A percentile compares a stretch with the other conserved stretches of the same genome.
Conservation (phyloP, 257 asterid species). For the Fraxinus americana region DNA sequence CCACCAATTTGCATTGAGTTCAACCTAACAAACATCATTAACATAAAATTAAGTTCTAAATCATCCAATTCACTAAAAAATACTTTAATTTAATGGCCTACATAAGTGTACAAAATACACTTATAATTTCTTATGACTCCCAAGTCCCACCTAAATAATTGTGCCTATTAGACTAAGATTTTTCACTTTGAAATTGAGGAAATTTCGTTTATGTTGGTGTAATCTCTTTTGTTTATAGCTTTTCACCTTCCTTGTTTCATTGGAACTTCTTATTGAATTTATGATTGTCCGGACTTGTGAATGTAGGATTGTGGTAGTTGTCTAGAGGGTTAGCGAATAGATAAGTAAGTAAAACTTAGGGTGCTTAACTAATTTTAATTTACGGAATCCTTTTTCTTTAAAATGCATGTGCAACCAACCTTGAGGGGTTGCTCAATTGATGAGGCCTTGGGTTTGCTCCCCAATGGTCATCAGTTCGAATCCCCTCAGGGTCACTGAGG, state of each 20-base stretch:
- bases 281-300: background rate
- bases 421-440: too few relatives aligned
- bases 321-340: background rate
- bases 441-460: too few relatives aligned
- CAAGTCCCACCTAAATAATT: background rate
- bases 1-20: too few relatives aligned
- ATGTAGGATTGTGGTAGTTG: background rate
- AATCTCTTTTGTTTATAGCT: background rate
- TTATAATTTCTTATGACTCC: background rate
- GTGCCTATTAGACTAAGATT: background rate
- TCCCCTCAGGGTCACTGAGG: too few relatives aligned
- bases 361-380: background rate
- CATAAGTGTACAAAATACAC: too few relatives aligned
- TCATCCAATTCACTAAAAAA: too few relatives aligned
- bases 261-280: background rate
- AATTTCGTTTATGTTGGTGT: background rate
- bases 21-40: too few relatives aligned
- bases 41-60: too few relatives aligned
- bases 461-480: too few relatives aligned
- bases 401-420: background rate
- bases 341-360: background rate
- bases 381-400: background rate
- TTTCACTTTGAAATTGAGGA: background rate
- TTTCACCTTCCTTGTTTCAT: background rate
- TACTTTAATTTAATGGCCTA: too few relatives aligned